phyloP scores from a whole-genome alignment of 257 asterid genomes.

The Echium plantagineum region DNA sequence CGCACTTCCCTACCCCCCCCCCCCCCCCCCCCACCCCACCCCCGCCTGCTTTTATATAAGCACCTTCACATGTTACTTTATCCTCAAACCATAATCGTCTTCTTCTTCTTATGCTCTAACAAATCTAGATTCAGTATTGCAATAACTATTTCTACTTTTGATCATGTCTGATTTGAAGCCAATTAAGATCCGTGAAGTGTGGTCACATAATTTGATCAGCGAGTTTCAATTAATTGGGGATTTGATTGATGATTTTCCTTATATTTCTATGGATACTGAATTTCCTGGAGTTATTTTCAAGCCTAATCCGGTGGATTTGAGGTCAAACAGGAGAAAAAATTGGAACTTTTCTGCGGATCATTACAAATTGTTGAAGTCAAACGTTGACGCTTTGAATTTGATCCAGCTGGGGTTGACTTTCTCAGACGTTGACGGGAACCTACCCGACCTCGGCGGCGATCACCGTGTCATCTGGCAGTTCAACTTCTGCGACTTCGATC shows the following conservation, averaged over 20 bases:
- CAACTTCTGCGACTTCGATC: conserved; percentile 65
- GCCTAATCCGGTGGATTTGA: conserved; percentile 11
- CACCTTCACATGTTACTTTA: too few species aligned
- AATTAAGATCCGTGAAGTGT: conserved; percentile 46
- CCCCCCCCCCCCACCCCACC: too few species aligned
- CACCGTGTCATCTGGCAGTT: conserved; percentile 59
- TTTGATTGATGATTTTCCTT: conserved; percentile 39
- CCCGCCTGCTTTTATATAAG: too few species aligned
- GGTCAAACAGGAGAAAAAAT: conserved; percentile 1
- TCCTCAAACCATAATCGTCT: too few species aligned
- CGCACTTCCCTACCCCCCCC: too few species aligned
- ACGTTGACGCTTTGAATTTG: conserved; percentile 55
- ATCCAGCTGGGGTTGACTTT: conserved; percentile 74
- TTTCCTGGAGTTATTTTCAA: conserved; percentile 70
- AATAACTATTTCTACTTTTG: not conserved
- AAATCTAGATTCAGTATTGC: not conserved
- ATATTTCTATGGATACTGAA: conserved; percentile 63
- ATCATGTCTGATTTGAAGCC: not conserved
- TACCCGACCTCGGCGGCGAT: conserved; percentile 43
- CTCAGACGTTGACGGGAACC: conserved; percentile 49
- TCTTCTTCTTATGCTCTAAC: too few species aligned
- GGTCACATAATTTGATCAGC: conserved; percentile 42
- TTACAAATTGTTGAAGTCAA: conserved; percentile 47
- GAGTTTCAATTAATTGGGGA: conserved; percentile 38
- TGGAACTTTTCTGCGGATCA: conserved; percentile 29